Percentiles rank a stretch among this genome's conserved stretches.
These are phyloP conservation scores for Botrytis byssoidea DNA, from an alignment of 2,329 filamentous ascomycete species.

Conservation along the genomic window DNA sequence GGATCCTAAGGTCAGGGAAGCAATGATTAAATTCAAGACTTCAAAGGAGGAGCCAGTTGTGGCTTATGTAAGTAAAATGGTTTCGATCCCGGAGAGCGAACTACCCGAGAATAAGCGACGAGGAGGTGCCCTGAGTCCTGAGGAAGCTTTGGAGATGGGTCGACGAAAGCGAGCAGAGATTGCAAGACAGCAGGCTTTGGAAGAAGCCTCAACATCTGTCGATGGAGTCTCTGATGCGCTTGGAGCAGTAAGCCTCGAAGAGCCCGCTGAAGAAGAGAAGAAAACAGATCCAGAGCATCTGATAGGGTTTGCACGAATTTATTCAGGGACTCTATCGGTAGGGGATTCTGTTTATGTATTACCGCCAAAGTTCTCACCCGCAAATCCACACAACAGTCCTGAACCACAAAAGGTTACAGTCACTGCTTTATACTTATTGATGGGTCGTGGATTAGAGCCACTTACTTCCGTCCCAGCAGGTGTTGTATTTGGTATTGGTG, in stretches of 20 bases:
- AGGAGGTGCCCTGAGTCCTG: conserved; percentile 70
- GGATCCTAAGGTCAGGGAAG: conserved; percentile 66
- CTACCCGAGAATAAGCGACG: conserved; percentile 80
- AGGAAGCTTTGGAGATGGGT: conserved; percentile 85
- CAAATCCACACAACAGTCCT: conserved; percentile 67
- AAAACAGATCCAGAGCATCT: conserved; percentile 78
- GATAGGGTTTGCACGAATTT: conserved; percentile 91
- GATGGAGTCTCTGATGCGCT: conserved; percentile 56
- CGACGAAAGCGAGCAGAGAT: conserved; percentile 88
- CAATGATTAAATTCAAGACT: conserved; percentile 78
- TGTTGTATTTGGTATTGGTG: conserved; percentile 91
- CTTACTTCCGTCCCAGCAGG: conserved; percentile 85
- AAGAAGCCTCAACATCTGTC: conserved; percentile 38
- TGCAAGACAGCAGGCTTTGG: conserved; percentile 66
- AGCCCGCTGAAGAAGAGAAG: conserved; percentile 52
- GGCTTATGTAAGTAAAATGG: conserved; percentile 97
- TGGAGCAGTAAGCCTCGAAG: conserved; percentile 58
- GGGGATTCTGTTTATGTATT: conserved; percentile 91
- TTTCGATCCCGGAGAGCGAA: conserved; percentile 90
- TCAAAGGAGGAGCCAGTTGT: conserved; percentile 73
- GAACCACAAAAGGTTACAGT: conserved; percentile 80
- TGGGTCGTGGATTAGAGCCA: conserved; percentile 85
- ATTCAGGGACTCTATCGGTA: conserved; percentile 84
- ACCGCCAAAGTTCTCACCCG: conserved; percentile 88
- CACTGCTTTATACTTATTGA: conserved; percentile 87